Evolutionary conservation across 805 yeast species (phyloP).

Genomic region (Starmerella bombicola): DNA sequence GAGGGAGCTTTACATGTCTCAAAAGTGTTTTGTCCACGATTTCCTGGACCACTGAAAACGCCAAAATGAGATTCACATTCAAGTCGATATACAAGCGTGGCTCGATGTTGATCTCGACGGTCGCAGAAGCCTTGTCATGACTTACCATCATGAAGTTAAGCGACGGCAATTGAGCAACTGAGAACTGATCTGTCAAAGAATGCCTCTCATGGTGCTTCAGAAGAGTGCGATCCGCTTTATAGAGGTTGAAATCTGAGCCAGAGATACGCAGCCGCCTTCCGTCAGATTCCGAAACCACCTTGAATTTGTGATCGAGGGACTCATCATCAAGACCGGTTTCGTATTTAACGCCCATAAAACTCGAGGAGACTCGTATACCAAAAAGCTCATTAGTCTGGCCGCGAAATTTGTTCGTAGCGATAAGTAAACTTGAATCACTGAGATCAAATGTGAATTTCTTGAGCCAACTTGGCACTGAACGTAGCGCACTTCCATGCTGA

Average conservation of each 20-base stretch:
- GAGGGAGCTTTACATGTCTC: neutral
- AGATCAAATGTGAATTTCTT: conserved; percentile 8
- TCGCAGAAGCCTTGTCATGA: neutral
- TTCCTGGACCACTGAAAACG: conserved; percentile 22
- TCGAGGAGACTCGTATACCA: conserved; percentile 16
- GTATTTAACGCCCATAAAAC: conserved; percentile 10
- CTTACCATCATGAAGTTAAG: conserved; percentile 9
- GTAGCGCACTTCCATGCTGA: conserved; percentile 3
- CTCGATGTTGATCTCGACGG: conserved; percentile 7
- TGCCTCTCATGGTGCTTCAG: conserved; percentile 2
- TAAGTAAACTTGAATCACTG: conserved; percentile 9
- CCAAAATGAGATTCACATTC: conserved; percentile 23
- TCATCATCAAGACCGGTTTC: neutral
- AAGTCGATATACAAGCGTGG: conserved; percentile 17
- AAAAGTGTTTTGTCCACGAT: conserved; percentile 20
- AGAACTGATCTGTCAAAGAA: neutral
- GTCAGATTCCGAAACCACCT: conserved; percentile 11
- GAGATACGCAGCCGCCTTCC: conserved; percentile 16
- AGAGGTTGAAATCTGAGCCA: conserved; percentile 11
- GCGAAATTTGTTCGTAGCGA: conserved; percentile 23
- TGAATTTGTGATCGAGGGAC: neutral
- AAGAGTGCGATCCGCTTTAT: conserved; percentile 16
- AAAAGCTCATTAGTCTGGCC: conserved; percentile 18
- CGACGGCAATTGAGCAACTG: conserved; percentile 13
- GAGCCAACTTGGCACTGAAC: conserved; percentile 22